Evolutionary conservation across 306 rosid genomes (phyloP).

Genomic region (Nissolia schottii): DNA sequence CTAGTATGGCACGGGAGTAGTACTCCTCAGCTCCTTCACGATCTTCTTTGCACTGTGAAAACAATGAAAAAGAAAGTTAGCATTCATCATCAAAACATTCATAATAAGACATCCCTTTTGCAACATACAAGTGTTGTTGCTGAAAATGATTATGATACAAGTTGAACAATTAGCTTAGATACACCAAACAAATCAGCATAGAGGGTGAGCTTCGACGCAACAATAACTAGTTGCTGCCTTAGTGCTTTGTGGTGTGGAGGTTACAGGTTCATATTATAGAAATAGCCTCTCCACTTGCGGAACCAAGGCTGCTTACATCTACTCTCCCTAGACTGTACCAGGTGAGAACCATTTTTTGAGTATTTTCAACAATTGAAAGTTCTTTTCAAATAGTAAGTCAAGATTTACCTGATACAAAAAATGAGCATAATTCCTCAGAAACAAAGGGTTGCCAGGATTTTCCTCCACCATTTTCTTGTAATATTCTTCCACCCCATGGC

Average conservation of each 20-base stretch:
- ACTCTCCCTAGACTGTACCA: too few species aligned
- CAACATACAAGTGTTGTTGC: neutral
- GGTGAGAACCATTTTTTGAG: too few species aligned
- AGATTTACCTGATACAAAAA: slow-evolving; percentile 56
- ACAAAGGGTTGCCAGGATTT: slow-evolving; percentile 77
- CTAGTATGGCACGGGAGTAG: slow-evolving; percentile 75
- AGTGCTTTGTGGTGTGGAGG: too few species aligned
- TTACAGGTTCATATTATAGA: too few species aligned
- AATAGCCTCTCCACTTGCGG: too few species aligned
- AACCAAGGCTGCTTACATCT: too few species aligned
- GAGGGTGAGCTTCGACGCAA: too few species aligned
- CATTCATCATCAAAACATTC: slow-evolving; percentile 13
- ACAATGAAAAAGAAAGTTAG: neutral
- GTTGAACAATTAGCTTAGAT: neutral
- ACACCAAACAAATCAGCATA: neutral
- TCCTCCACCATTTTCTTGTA: slow-evolving; percentile 67
- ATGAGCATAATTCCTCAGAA: slow-evolving; percentile 79
- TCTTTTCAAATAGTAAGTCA: neutral
- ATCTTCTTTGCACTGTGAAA: slow-evolving; percentile 59
- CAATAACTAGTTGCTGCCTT: too few species aligned
- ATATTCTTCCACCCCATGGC: slow-evolving; percentile 50
- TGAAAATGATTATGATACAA: neutral
- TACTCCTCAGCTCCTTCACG: slow-evolving; percentile 52
- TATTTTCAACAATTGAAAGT: neutral
- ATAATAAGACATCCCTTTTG: neutral